phyloP scores from a whole-genome alignment of 192 early-diverging fungal genomes.

The Diversispora eburnea region DNA sequence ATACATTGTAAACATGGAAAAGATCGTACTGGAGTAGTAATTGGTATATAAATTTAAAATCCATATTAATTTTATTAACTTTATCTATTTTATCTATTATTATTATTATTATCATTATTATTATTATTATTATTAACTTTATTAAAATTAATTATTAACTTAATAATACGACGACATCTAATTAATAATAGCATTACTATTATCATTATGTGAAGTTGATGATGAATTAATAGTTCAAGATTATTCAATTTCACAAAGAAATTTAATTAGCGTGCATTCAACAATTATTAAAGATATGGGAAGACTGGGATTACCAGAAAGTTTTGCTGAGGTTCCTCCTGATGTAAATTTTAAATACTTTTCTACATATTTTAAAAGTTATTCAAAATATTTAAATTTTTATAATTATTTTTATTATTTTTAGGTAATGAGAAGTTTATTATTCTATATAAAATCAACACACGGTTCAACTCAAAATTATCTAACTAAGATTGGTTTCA shows the following conservation, averaged over 20 bases:
- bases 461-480: conserved; percentile 28
- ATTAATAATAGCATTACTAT: conserved; percentile 38
- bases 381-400: background rate
- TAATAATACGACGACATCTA: too few relatives aligned
- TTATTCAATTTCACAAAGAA: conserved; percentile 49
- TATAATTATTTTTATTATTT: background rate
- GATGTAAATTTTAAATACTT: conserved; percentile 38
- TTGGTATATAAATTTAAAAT: conserved; percentile 24
- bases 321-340: conserved; percentile 48
- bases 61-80: conserved; percentile 3
- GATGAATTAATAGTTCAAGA: conserved; percentile 54
- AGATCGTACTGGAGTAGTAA: conserved; percentile 62
- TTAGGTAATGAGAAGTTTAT: conserved; percentile 33
- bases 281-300: conserved; percentile 52
- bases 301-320: conserved; percentile 46
- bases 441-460: conserved; percentile 25
- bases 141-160: background rate
- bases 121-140: background rate
- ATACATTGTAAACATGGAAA: conserved; percentile 70
- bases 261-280: conserved; percentile 40
- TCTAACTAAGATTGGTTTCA: conserved; percentile 29
- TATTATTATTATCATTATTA: background rate
- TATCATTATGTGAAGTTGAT: conserved; percentile 50
- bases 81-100: background rate
- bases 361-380: background rate